Evolutionary conservation across 805 yeast genomes (phyloP), one percentile per base, ranked within the genome.

Genomic region (Metschnikowia colocasiae): DNA sequence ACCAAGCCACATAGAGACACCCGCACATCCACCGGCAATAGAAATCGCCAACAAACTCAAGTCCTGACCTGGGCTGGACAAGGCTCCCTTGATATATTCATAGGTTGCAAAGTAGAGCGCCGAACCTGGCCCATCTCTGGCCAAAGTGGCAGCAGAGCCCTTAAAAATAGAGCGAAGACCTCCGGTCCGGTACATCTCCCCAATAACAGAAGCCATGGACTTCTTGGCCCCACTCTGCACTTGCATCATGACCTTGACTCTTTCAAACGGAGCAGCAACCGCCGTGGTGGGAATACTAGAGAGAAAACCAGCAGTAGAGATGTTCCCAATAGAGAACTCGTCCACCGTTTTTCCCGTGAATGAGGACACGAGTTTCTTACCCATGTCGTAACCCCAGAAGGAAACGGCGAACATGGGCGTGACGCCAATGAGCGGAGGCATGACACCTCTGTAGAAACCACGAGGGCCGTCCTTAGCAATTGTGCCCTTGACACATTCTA

Each of bases 351-450:
- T 67, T 6, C 75, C 75, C 3, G 72, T 63, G 47, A 59, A 67
- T 3, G 65, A 54, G 1, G 78, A 57, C 2, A 91, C 95, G 2
- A 92, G 49, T 53, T 80, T 81, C 69, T 89, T 90, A 52, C 98
- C 98, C 45, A 88, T 74, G 61, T 90, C 97, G 67, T 94, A 92
- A 61, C 98, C 98, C 98, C 99, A 92, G 72, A 92, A 92, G 1
- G 96, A 86, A 20, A 94, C 94, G 2, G 98, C 98, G 73, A 94
- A 94, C 87, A 92, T 94, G 25, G 99, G 99, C 0, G 98, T 94
- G 19, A 92, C 97, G 20, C 99, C 99, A n/a, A 87, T 63, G 44
- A 92, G 70, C 3, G 99, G 99, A 12, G 98, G 96, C 10, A 87
- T 75, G 27, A 94, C 97, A 49, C 99, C 99, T 61, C 95, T 75